A percentile compares a stretch with the other conserved stretches of the same genome.
These are phyloP conservation scores for Aspergillus jensenii DNA, from an alignment of 2,329 filamentous ascomycete species.

Conservation along the genomic window DNA sequence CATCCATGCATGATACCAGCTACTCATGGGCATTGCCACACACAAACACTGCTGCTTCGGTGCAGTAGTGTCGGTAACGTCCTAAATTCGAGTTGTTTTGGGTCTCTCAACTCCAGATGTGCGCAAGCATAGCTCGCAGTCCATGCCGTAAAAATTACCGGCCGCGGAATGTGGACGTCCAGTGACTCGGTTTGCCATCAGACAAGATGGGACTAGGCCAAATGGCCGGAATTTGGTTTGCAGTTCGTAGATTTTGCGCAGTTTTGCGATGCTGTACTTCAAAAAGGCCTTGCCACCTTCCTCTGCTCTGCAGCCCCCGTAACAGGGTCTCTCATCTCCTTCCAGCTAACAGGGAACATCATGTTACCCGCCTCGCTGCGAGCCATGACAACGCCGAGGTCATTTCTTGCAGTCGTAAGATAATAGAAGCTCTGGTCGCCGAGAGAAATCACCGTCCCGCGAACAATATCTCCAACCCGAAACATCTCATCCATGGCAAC, in stretches of 20 bases:
- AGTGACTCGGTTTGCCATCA: background rate
- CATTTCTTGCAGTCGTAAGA: conserved; percentile 85
- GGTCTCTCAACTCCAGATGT: background rate
- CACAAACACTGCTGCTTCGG: background rate
- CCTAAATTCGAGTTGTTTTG: background rate
- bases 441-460: conserved; percentile 82
- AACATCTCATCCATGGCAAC: conserved; percentile 90
- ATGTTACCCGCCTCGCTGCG: conserved; percentile 82
- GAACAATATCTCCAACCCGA: conserved; percentile 85
- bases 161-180: background rate
- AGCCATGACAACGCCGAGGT: conserved; percentile 91
- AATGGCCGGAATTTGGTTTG: background rate
- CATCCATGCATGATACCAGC: background rate
- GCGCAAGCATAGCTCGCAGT: background rate
- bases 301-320: conserved; percentile 74
- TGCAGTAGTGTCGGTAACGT: background rate
- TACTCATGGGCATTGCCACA: background rate
- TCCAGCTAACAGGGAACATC: conserved; percentile 94
- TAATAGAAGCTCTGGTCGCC: conserved; percentile 97
- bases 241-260: background rate
- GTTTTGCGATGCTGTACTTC: conserved; percentile 36
- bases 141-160: background rate
- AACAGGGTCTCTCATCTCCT: conserved; percentile 82
- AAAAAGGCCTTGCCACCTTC: conserved; percentile 93
- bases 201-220: background rate